Base-by-base conservation (phyloP, 1,284 basidiomycete species). In the Cutaneotrichosporon cutaneum region DNA sequence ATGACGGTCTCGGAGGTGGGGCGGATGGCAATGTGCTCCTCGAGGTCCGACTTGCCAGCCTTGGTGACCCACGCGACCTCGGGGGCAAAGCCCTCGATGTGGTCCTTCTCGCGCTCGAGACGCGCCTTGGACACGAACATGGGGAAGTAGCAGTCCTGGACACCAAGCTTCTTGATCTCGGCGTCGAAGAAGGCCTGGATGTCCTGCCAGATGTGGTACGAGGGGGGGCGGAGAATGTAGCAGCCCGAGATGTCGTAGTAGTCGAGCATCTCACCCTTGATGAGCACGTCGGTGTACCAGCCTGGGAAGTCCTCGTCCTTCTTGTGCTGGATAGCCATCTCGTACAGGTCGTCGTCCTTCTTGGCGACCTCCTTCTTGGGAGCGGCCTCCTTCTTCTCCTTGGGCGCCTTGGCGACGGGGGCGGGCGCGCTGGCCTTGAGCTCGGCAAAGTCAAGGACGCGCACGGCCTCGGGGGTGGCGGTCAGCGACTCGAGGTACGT, bases 61-160 rank as follows among this genome's bases (percentile, higher is more conserved):
- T 86, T 85, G 50, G 96, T 99, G 59, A 99, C 96, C 96, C 95
- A 99, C 27, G 95, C 96, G 36, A 99, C 96, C 80, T 99, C 95
- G 1, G 95, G 94, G 65, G 95, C 96, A 80, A 99, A 99, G n/a
- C 95, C 95, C 78, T 98, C 96, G 67, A 99, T 94, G 80, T 99
- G 95, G 73, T 99, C 90, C 83, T 99, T 99, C 80, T 99, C 95
- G 54, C 90, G 85, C 81, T 99, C 94, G 58, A 99, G 86, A 39
- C 96, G 92, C 64, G 92, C 92, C 60, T 85, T 81, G 0, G 94
- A 96, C 56, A 99, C 92, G 73, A 99, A 98, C 93, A 99, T 97
- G 16, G 95, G 96, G 85, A 99, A 99, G 77, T 97, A 99, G 48
- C 93, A 89, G 80, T 99, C 98, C 77, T 96, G 90, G 33, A 99